A percentile compares a stretch with the other conserved stretches of the same genome.
Evolutionary conservation across 441 rosid species (phyloP).

Genomic region (Raphanus hybrid): DNA sequence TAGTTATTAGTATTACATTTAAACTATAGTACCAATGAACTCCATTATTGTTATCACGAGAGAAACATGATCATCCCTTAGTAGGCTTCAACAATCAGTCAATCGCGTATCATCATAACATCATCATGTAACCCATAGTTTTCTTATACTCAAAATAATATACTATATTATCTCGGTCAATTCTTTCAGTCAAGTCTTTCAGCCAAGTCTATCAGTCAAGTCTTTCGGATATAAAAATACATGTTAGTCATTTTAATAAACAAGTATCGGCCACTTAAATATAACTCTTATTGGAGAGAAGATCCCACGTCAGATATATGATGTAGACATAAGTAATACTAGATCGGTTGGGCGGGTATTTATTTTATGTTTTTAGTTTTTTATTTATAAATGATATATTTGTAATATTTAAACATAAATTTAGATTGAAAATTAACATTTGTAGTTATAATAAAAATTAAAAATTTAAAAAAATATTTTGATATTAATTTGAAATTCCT

Average conservation of each 20-base stretch:
- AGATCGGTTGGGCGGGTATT: too few relatives aligned
- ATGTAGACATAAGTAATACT: too few relatives aligned
- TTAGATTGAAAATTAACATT: too few relatives aligned
- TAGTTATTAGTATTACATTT: slow-evolving; percentile 12
- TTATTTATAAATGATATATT: too few relatives aligned
- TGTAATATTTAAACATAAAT: too few relatives aligned
- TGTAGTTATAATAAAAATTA: too few relatives aligned
- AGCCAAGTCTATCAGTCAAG: slow-evolving; percentile 4
- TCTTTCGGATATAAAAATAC: not conserved
- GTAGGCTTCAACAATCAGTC: not conserved
- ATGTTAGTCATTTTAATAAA: not conserved
- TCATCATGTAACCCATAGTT: slow-evolving; percentile 7
- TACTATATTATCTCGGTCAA: not conserved
- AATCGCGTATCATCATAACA: not conserved
- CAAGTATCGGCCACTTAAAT: not conserved
- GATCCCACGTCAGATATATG: too few relatives aligned
- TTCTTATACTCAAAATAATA: not conserved
- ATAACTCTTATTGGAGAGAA: too few relatives aligned
- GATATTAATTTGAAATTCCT: too few relatives aligned
- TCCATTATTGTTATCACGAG: slow-evolving; percentile 16
- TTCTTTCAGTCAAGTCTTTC: not conserved
- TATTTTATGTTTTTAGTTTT: too few relatives aligned
- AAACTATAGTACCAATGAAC: slow-evolving; percentile 1
- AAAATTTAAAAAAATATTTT: too few relatives aligned
- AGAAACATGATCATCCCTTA: slow-evolving; percentile 15